Conservation (phyloP, 1,284 basidiomycete genomes). For the Gymnopus androsaceus region DNA sequence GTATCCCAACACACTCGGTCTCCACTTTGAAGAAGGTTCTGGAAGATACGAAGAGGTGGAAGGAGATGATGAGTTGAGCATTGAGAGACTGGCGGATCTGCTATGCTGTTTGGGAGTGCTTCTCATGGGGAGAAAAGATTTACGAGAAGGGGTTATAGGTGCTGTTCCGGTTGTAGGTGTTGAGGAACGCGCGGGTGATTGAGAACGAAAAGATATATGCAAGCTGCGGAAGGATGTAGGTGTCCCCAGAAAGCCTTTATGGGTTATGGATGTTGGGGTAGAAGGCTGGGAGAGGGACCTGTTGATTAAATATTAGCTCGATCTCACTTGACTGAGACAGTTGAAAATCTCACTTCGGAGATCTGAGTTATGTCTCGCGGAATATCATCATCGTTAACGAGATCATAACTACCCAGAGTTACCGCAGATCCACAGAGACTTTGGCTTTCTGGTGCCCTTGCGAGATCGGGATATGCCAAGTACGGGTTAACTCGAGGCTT, state of each 20-base stretch:
- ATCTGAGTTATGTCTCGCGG: constrained; percentile 28
- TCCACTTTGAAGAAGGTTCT: constrained; percentile 45
- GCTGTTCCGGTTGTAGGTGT: constrained; percentile 32
- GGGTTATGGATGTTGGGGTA: constrained; percentile 33
- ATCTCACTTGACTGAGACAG: constrained; percentile 14
- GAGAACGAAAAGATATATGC: constrained; percentile 52
- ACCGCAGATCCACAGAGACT: constrained; percentile 35
- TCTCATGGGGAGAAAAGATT: constrained; percentile 46
- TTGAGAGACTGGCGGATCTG: constrained; percentile 47
- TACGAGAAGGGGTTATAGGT: constrained; percentile 37
- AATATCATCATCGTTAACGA: constrained; percentile 53
- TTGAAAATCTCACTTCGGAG: constrained; percentile 26
- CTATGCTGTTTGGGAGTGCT: constrained; percentile 37
- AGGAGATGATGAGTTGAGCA: constrained; percentile 28
- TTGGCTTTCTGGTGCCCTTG: constrained; percentile 23
- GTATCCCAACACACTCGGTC: constrained; percentile 62
- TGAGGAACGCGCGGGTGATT: constrained; percentile 37
- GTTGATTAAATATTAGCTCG: constrained; percentile 16
- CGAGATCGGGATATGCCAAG: constrained; percentile 56
- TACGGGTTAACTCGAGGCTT: constrained; percentile 43
- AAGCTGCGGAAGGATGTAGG: constrained; percentile 58
- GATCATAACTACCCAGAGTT: constrained; percentile 58
- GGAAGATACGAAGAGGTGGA: constrained; percentile 13
- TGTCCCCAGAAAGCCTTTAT: constrained; percentile 44
- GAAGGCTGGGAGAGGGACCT: constrained; percentile 38